Base-by-base conservation (phyloP, 2,329 filamentous ascomycete species). In the Beauveria sp. region DNA sequence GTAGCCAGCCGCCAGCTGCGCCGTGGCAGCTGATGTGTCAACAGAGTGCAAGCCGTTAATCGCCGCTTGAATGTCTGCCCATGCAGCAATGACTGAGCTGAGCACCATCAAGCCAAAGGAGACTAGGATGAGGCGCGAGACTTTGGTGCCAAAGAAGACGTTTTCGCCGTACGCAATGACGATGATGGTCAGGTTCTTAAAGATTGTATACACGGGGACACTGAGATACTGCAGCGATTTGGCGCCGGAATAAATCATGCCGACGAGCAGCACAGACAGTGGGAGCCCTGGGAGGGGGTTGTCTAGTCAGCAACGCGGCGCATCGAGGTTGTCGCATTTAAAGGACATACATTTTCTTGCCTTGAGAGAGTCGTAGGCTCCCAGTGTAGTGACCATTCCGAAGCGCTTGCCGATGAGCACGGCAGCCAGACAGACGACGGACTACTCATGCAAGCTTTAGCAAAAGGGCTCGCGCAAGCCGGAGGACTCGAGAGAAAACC, bases 151-250 rank as follows among this genome's bases (percentile, higher is more conserved):
- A 69, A 99, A 99, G 93, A 93, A 98, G 59, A 99, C 83, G 34
- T 99, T 93, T 78, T 99, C 95, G 68, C 95, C 95, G 69, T 99
- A 99, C 61, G 95, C 95, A 71, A 98, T 99, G 66, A 98, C 87
- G 70, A 99, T 98, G 75, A 96, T 99, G 64, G 95, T 98, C 80
- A 99, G 77, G 79, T 99, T 99, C 84, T 99, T 99, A 84, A 99
- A 99, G 74, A 99, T 99, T 61, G 95, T 99, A 79, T 99, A 99
- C 28, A 99, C 95, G 26, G 95, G 95, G 61, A 99, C 96, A 38
- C 93, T 97, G 64, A 99, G 89, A 77, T 88, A 98, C 77, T 97
- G 92, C 51, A 99, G 86, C 22, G 95, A 92, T 80, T 97, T 97
- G 71, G 91, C 95, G 71, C 91, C 88, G 61, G 95, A 98, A 79